Percentiles rank a stretch among this genome's conserved stretches.
Conservation (phyloP, 2,329 filamentous ascomycete species). For the Colletotrichum sp. region DNA sequence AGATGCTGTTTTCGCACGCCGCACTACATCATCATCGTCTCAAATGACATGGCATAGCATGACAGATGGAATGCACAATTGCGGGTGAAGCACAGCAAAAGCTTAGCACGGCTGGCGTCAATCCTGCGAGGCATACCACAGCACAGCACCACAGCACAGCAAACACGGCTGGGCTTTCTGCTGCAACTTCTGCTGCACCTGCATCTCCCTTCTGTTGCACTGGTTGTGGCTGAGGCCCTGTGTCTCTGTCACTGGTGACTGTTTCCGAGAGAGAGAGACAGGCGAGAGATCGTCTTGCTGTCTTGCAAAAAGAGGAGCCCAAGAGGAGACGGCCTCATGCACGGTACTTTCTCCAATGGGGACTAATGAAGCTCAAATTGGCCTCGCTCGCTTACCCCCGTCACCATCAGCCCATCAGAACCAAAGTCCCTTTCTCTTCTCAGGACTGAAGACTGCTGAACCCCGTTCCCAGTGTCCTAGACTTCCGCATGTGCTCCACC, state of each 20-base stretch:
- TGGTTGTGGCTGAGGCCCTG: slow-evolving; percentile 10
- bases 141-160: neutral
- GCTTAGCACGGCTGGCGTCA: neutral
- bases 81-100: neutral
- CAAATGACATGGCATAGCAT: neutral
- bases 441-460: neutral
- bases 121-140: neutral
- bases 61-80: neutral
- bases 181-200: slow-evolving; percentile 3
- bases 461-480: neutral
- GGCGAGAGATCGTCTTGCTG: neutral
- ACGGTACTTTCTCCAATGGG: slow-evolving; percentile 12
- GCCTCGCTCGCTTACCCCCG: slow-evolving; percentile 16
- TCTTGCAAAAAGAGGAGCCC: neutral
- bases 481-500: neutral
- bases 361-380: slow-evolving; percentile 6
- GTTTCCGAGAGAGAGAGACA: neutral
- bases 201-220: neutral
- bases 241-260: neutral
- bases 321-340: neutral
- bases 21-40: neutral
- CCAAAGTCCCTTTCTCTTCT: slow-evolving; percentile 3
- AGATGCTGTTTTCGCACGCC: neutral
- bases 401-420: slow-evolving; percentile 18
- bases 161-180: neutral